Base-by-base conservation (phyloP, 1,284 basidiomycete genomes). In the Neolentinus lepideus region DNA sequence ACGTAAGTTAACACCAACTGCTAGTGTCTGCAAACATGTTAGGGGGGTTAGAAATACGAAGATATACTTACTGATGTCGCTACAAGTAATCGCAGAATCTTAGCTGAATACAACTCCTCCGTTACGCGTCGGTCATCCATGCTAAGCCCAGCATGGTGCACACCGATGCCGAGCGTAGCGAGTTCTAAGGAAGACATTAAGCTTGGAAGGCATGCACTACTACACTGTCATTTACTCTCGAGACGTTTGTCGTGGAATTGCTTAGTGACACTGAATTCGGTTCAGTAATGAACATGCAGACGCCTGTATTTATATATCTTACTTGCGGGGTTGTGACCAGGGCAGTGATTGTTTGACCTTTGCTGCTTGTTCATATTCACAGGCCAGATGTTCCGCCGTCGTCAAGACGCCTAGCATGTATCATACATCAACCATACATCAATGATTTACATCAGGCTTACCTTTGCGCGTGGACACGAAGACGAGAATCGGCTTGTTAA, bases 1-100 rank as follows among this genome's bases (percentile, higher is more conserved):
- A 91, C 90, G 90, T 58, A 95, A 72, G 64, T 95, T 95, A 31
- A 95, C 88, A 0, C 93, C 92, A 38, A 93, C 90, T 2, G 93
- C 92, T 36, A 95, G 73, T 10, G 92, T 95, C 84, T 92, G 56
- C 27, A 53, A 57, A 38, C 54, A 26, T 25, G 16, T 45, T 12
- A 35, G n/a, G n/a, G n/a, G n/a, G 33, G 33, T 35, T 35, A 35
- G 33, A 35, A 35, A 35, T 16, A 50, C 27, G 57, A 21, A 38
- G 22, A 22, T 61, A 25, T 16, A 55, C 82, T 57, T 61, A 90
- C 90, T 1, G 87, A 90, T 27, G 88, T 90, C 2, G 87, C 81
- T 35, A 90, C 75, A 9, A 94, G 69, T 31, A 93, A 73, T 21
- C 78, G 79, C n/a, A 95, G 69, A 6, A 71, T 66, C 56, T 83